phyloP scores from a whole-genome alignment of 2,329 filamentous ascomycete genomes.

The Trichophyton equinum region DNA sequence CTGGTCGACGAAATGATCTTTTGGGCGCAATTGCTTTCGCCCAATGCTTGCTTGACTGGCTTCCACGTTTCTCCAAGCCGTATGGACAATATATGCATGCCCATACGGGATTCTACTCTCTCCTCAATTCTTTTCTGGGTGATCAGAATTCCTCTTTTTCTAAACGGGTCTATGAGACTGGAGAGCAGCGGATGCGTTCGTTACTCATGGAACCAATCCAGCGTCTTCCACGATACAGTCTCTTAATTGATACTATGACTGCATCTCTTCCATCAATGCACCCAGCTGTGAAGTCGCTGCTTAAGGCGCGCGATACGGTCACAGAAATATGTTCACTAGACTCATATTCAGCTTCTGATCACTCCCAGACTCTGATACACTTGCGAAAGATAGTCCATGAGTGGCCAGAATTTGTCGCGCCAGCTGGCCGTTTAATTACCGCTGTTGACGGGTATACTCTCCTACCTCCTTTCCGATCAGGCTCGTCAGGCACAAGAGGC shows the following conservation, averaged over 20 bases:
- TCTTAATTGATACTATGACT: slow-evolving; percentile 93
- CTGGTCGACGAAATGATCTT: slow-evolving; percentile 47
- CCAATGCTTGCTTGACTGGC: slow-evolving; percentile 75
- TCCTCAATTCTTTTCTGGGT: slow-evolving; percentile 64
- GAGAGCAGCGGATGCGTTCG: slow-evolving; percentile 82
- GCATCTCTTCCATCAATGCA: slow-evolving; percentile 74
- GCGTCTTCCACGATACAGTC: slow-evolving; percentile 80
- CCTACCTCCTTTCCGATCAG: slow-evolving; percentile 53
- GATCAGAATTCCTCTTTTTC: slow-evolving; percentile 72
- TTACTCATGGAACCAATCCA: slow-evolving; percentile 94
- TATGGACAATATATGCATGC: slow-evolving; percentile 89
- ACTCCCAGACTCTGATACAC: slow-evolving; percentile 60
- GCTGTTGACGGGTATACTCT: slow-evolving; percentile 72
- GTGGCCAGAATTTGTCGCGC: slow-evolving; percentile 62
- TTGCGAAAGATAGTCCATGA: slow-evolving; percentile 63
- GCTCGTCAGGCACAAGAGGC: slow-evolving; percentile 31
- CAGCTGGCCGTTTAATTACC: slow-evolving; percentile 64
- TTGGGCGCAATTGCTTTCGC: slow-evolving; percentile 69
- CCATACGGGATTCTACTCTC: slow-evolving; percentile 72
- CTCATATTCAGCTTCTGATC: slow-evolving; percentile 50
- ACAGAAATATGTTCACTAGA: slow-evolving; percentile 95
- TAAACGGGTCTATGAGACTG: slow-evolving; percentile 64
- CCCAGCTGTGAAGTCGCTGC: slow-evolving; percentile 66
- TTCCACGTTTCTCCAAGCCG: slow-evolving; percentile 79
- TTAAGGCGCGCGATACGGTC: slow-evolving; percentile 84